phyloP scores from a whole-genome alignment of 1,139 yeast genomes.

The Kodamaea derodonti region DNA sequence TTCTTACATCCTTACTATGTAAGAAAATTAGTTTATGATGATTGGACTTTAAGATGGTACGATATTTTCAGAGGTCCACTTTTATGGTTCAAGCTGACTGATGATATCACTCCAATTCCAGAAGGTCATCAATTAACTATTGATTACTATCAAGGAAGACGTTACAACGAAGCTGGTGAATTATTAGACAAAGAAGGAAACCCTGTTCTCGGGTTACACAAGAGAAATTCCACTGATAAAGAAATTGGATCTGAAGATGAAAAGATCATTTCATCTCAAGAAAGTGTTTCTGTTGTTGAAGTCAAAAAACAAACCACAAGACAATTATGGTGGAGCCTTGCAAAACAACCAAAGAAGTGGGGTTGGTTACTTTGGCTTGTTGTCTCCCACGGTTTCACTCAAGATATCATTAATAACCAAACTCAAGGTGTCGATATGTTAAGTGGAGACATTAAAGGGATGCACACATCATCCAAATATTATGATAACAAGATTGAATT shows the following conservation, averaged over 20 bases:
- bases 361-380: constrained; percentile 47
- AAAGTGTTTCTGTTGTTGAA: constrained; percentile 9
- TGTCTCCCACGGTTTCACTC: constrained; percentile 57
- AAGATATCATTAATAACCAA: constrained; percentile 58
- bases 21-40: constrained; percentile 58
- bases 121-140: constrained; percentile 51
- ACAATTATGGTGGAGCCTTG: constrained; percentile 40
- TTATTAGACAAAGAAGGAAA: constrained; percentile 15
- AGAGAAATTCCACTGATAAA: constrained; percentile 8
- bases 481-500: constrained; percentile 73
- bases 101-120: constrained; percentile 65
- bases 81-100: constrained; percentile 52
- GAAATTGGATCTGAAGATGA: constrained; percentile 6
- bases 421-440: constrained; percentile 28
- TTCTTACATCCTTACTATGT: constrained; percentile 62
- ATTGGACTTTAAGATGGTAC: constrained; percentile 64
- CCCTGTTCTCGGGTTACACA: constrained; percentile 4
- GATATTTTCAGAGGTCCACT: constrained; percentile 57
- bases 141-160: constrained; percentile 65
- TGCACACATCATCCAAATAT: constrained; percentile 59
- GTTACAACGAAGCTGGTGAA: constrained; percentile 27
- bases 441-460: constrained; percentile 40
- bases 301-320: constrained; percentile 28
- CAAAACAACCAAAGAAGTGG: constrained; percentile 51
- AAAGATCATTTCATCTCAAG: constrained; percentile 8